Evolutionary conservation across 768 basidiomycete species (phyloP).

Genomic region (Collybia mongolica): DNA sequence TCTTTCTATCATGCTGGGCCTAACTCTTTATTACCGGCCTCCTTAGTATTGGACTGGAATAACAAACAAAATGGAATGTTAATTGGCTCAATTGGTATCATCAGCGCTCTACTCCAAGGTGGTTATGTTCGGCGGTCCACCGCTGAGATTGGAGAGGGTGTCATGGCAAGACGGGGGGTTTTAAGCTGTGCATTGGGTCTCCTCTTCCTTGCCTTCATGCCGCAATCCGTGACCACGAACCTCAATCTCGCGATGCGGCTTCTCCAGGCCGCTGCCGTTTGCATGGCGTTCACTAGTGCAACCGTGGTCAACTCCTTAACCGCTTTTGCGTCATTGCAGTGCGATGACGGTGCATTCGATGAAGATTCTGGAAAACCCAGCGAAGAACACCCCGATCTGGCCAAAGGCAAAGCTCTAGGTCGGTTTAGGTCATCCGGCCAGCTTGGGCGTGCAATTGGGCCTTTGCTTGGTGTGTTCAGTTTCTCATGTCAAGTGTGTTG

Average conservation of each 20-base stretch:
- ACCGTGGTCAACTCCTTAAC: slow-evolving; percentile 95
- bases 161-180: slow-evolving; percentile 82
- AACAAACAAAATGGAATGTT: slow-evolving; percentile 87
- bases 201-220: slow-evolving; percentile 68
- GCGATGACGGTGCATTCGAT: slow-evolving; percentile 68
- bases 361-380: slow-evolving; percentile 53
- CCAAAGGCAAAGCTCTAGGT: slow-evolving; percentile 84
- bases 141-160: slow-evolving; percentile 72
- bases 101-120: slow-evolving; percentile 89
- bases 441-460: slow-evolving; percentile 90
- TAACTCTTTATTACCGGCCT: slow-evolving; percentile 1
- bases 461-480: slow-evolving; percentile 68
- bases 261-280: slow-evolving; percentile 71
- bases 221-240: slow-evolving; percentile 45
- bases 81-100: slow-evolving; percentile 85
- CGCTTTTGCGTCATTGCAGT: slow-evolving; percentile 87
- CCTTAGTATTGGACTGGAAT: slow-evolving; percentile 81
- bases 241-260: slow-evolving; percentile 47
- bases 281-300: slow-evolving; percentile 91
- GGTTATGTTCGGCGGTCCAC: slow-evolving; percentile 88
- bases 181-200: slow-evolving; percentile 71
- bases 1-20: slow-evolving; percentile 1
- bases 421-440: slow-evolving; percentile 91
- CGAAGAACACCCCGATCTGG: slow-evolving; percentile 62
- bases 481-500: slow-evolving; percentile 1